Base-by-base conservation (phyloP, 2,329 filamentous ascomycete species). In the Ophiocordyceps camponoti-leonardi region DNA sequence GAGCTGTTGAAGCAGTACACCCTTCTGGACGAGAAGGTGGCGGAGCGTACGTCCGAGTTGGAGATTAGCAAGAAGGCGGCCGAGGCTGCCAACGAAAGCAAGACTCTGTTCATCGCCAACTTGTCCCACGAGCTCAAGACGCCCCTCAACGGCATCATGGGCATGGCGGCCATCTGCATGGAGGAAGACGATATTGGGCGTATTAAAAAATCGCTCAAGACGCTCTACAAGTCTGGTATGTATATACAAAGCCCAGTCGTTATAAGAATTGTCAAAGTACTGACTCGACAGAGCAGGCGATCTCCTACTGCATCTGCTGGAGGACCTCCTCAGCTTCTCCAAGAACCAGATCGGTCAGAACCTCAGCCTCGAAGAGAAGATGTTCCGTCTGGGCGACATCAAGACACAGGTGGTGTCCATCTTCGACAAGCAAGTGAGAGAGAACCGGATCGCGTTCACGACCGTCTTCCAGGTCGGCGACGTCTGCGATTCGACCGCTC, bases 91-190 rank as follows among this genome's bases (percentile, higher is more conserved):
- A 95, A 94, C 54, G 85, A 94, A 63, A 93, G 86, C 69, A 98
- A 98, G 66, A 96, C 92, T 0, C 70, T 96, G 10, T 96, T 96
- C 65, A 93, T 98, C 50, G 92, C 92, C 18, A 96, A 96, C 55
- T 94, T 96, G 44, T 82, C 78, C 1, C 77, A 81, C 53, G 77
- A 96, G 61, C 71, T 98, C 33, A 93, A 94, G 58, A 98, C 92
- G 1, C 92, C 92, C 0, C 71, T 96, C 47, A 96, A 96, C 57
- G 92, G 90, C 13, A 95, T 96, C 43, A 71, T 98, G 55, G 92
- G 92, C 48, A 92, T 95, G 82, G 88, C 83, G 53, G 83, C 86
- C 0, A 83, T 94, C 1, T 92, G 86, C 61, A 92, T 94, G 86
- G 83, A 87, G 51, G 87, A 94, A 59, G 81, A 88, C 43, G 86